Percentiles rank a stretch among this genome's conserved stretches.
These are phyloP conservation scores for Ambrosiella xylebori DNA, from an alignment of 2,329 filamentous ascomycete genomes.

Conservation along the genomic window DNA sequence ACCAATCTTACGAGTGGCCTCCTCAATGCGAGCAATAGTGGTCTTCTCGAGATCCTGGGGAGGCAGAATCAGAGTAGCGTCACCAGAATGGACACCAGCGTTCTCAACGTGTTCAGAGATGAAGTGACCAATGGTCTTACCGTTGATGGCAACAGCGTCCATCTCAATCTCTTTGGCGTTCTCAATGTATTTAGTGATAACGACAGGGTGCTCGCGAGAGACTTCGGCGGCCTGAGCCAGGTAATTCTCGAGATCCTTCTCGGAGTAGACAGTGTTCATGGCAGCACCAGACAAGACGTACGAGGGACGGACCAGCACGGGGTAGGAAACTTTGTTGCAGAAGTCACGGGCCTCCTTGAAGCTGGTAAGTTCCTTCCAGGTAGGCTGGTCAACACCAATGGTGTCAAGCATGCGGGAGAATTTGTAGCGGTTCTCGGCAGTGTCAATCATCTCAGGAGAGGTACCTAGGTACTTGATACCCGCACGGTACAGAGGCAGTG, in stretches of 20 bases:
- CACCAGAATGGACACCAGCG: slow-evolving; percentile 93
- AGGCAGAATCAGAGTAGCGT: slow-evolving; percentile 85
- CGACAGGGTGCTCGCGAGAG: slow-evolving; percentile 86
- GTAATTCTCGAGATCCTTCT: slow-evolving; percentile 78
- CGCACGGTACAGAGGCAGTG: slow-evolving; percentile 68
- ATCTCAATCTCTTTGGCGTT: slow-evolving; percentile 99
- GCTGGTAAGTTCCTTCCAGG: slow-evolving; percentile 95
- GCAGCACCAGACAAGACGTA: slow-evolving; percentile 94
- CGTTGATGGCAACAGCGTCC: slow-evolving; percentile 88
- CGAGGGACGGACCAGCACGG: slow-evolving; percentile 84
- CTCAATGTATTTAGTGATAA: slow-evolving; percentile 99
- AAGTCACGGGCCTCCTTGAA: slow-evolving; percentile 79
- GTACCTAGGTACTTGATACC: slow-evolving; percentile 90
- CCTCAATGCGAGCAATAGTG: slow-evolving; percentile 79
- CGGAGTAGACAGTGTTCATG: slow-evolving; percentile 98
- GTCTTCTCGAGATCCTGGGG: slow-evolving; percentile 83
- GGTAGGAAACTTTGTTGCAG: slow-evolving; percentile 77
- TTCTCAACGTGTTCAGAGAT: slow-evolving; percentile 98
- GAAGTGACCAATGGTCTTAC: slow-evolving; percentile 83
- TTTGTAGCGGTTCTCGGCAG: slow-evolving; percentile 93
- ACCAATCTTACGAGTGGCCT: slow-evolving; percentile 89
- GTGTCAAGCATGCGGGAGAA: slow-evolving; percentile 95
- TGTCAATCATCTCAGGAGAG: slow-evolving; percentile 97
- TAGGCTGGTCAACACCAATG: slow-evolving; percentile 87
- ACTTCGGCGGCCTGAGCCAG: slow-evolving; percentile 83